A percentile compares a stretch with the other conserved stretches of the same genome.
Conservation (phyloP, 495 filamentous ascomycete species). For the Aspergillus sclerotioniger region DNA sequence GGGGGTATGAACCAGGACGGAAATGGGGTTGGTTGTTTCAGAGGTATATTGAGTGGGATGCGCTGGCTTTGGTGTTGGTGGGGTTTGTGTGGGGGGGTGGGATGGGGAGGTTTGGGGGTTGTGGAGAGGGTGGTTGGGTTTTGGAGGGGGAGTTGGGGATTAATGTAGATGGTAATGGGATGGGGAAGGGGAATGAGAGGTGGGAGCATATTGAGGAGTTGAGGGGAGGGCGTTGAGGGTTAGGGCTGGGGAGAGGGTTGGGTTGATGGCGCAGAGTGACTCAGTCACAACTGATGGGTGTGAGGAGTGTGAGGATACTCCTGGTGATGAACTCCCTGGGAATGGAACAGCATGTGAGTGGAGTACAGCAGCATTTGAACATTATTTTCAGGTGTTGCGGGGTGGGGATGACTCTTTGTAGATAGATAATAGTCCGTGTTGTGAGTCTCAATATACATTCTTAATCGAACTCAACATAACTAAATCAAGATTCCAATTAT, state of each 20-base stretch:
- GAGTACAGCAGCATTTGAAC: slow-evolving; percentile 18
- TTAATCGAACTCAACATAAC: too few species aligned
- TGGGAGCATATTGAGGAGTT: slow-evolving; percentile 22
- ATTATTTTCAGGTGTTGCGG: slow-evolving; percentile 5
- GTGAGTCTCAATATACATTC: too few species aligned
- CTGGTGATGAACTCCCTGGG: slow-evolving; percentile 11
- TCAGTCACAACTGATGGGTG: background rate
- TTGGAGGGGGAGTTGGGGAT: slow-evolving; percentile 13
- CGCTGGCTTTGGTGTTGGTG: slow-evolving; percentile 63
- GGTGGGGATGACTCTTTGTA: too few species aligned
- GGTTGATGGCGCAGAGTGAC: background rate
- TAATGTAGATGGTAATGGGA: too few species aligned
- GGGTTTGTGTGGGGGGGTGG: slow-evolving; percentile 54
- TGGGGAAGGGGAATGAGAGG: background rate
- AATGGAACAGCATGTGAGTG: slow-evolving; percentile 23
- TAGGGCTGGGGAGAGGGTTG: background rate
- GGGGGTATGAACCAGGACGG: slow-evolving; percentile 16
- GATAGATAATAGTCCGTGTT: too few species aligned
- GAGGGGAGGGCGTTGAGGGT: slow-evolving; percentile 11
- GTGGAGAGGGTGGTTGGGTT: slow-evolving; percentile 18
- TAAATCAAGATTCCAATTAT: too few species aligned
- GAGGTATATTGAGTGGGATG: slow-evolving; percentile 77
- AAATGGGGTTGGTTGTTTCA: slow-evolving; percentile 60
- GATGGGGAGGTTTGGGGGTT: slow-evolving; percentile 12
- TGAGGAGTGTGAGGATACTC: background rate